Evolutionary conservation across 148 eudicot species (phyloP).

Genomic region (Spergularia marina): DNA sequence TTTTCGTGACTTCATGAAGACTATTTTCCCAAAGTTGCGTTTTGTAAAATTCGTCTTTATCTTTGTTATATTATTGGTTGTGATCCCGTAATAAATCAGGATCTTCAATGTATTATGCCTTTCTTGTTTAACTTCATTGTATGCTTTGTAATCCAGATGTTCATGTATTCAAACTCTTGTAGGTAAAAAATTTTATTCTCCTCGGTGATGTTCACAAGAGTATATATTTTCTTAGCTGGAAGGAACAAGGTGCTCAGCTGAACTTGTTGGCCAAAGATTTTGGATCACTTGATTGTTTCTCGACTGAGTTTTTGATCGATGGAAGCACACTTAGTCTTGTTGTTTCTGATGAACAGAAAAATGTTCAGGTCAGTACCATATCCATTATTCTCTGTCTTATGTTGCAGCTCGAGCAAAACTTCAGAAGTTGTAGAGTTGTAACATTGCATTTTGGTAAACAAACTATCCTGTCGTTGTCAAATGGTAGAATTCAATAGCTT

Average conservation of each 20-base stretch:
- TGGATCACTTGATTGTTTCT: constrained; percentile 90
- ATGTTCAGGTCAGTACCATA: constrained; percentile 66
- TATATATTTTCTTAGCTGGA: constrained; percentile 93
- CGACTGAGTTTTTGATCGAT: constrained; percentile 93
- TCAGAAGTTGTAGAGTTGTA: no score
- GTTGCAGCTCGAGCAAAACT: neutral
- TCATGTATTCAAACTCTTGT: constrained; percentile 22
- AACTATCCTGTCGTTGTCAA: neutral
- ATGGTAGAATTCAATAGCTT: neutral
- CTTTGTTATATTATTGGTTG: neutral
- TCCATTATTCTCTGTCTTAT: neutral
- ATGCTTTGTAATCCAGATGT: neutral
- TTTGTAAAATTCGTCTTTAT: neutral
- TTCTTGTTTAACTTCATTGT: neutral
- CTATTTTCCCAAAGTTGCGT: neutral
- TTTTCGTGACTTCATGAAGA: no score
- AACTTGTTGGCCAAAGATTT: constrained; percentile 89
- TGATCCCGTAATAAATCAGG: neutral
- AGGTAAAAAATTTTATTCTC: constrained; percentile 97
- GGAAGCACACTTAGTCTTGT: constrained; percentile 94
- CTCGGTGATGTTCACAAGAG: constrained; percentile 95
- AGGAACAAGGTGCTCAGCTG: constrained; percentile 94
- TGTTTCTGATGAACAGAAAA: constrained; percentile 94
- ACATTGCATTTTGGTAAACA: neutral
- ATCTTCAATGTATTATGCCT: neutral